These are phyloP conservation scores for Xylariales sp. DNA, from an alignment of 2,329 filamentous ascomycete genomes.

Conservation along the genomic window DNA sequence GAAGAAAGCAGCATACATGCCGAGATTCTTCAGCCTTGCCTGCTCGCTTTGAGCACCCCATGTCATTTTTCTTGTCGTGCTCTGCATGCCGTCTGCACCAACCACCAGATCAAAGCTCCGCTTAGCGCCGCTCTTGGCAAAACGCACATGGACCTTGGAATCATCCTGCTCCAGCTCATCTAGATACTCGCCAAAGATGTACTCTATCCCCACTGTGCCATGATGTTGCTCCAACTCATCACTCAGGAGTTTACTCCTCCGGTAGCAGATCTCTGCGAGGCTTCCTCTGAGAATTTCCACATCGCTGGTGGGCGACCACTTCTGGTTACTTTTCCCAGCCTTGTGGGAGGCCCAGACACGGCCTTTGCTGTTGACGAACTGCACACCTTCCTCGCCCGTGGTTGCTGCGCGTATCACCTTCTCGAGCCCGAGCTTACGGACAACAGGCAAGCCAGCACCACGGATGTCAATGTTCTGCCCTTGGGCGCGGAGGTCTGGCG, in stretches of 20 bases:
- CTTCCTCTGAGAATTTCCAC: slow-evolving; percentile 31
- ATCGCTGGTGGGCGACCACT: slow-evolving; percentile 28
- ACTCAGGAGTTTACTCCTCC: slow-evolving; percentile 5
- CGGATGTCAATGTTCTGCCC: slow-evolving; percentile 42
- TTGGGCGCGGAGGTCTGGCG: slow-evolving; percentile 27
- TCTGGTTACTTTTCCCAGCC: slow-evolving; percentile 21
- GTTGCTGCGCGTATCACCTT: slow-evolving; percentile 25
- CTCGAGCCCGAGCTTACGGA: slow-evolving; percentile 33
- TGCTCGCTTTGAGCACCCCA: slow-evolving; percentile 17
- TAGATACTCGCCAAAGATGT: slow-evolving; percentile 22
- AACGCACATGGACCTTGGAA: slow-evolving; percentile 20
- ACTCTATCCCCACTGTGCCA: slow-evolving; percentile 9
- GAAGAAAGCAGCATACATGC: slow-evolving; percentile 20
- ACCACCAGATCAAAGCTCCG: slow-evolving; percentile 47
- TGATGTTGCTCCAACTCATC: slow-evolving; percentile 1
- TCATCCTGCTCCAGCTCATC: slow-evolving; percentile 21
- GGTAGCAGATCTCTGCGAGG: slow-evolving; percentile 26
- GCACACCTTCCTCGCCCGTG: slow-evolving; percentile 34
- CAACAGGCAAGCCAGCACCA: slow-evolving; percentile 32
- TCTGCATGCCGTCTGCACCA: slow-evolving; percentile 49
- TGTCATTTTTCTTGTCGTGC: slow-evolving; percentile 36
- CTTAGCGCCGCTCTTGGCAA: slow-evolving; percentile 34
- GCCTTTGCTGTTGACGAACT: slow-evolving; percentile 27
- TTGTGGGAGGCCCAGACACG: slow-evolving; percentile 18
- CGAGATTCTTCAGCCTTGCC: slow-evolving; percentile 13